A percentile compares a stretch with the other conserved stretches of the same genome.
Conservation (phyloP, 495 filamentous ascomycete species). For the Penicillium longicatenatum region DNA sequence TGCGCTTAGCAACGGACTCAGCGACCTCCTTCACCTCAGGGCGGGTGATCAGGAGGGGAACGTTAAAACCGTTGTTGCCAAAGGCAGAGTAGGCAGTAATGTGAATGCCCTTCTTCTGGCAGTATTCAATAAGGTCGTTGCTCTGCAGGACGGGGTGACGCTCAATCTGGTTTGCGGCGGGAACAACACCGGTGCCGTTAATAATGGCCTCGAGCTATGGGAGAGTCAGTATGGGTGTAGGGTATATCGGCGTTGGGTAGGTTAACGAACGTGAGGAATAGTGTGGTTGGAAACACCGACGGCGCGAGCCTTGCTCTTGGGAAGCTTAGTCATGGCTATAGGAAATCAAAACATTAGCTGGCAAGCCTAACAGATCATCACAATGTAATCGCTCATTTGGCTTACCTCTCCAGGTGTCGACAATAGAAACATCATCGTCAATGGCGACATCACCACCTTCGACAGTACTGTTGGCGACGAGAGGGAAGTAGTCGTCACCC, state of each 20-base stretch:
- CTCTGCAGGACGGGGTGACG: slow-evolving; percentile 52
- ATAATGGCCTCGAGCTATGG: slow-evolving; percentile 51
- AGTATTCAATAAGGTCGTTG: slow-evolving; percentile 45
- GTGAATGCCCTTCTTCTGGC: slow-evolving; percentile 49
- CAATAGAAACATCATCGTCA: slow-evolving; percentile 50
- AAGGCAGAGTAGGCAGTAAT: slow-evolving; percentile 54
- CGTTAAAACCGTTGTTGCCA: slow-evolving; percentile 48
- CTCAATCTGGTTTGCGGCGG: slow-evolving; percentile 55
- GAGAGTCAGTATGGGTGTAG: slow-evolving; percentile 5
- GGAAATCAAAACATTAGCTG: slow-evolving; percentile 2
- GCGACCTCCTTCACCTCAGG: slow-evolving; percentile 48
- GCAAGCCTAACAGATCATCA: background rate
- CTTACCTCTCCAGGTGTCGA: slow-evolving; percentile 53
- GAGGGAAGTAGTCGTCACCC: slow-evolving; percentile 47
- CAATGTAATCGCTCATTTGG: background rate
- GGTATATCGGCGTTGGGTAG: background rate
- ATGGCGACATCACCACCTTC: slow-evolving; percentile 45
- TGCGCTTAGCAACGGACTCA: slow-evolving; percentile 42
- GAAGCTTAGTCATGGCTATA: slow-evolving; percentile 51
- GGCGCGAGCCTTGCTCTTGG: slow-evolving; percentile 52
- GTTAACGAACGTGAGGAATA: slow-evolving; percentile 41
- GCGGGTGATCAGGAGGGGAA: slow-evolving; percentile 48
- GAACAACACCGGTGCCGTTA: slow-evolving; percentile 48
- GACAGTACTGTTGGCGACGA: slow-evolving; percentile 34
- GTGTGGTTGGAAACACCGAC: slow-evolving; percentile 55